phyloP scores from a whole-genome alignment of 257 asterid species.

The Knoxia roxburghii region DNA sequence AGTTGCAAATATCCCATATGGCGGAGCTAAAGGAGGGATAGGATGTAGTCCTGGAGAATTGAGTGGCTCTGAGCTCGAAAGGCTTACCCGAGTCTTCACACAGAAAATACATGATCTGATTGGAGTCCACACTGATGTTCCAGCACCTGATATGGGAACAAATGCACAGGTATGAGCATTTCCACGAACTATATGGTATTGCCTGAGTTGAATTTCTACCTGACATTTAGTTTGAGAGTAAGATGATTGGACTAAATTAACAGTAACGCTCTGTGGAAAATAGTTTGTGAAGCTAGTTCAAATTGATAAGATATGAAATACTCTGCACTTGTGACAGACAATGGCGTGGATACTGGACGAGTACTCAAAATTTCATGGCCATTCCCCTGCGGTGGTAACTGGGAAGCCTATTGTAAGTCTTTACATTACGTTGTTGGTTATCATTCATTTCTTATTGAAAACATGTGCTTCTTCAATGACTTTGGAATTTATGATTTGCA shows the following conservation, averaged over 20 bases:
- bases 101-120: conserved; percentile 59
- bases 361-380: conserved; percentile 62
- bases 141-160: conserved; percentile 78
- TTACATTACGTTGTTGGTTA: not conserved
- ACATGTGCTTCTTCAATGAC: not conserved
- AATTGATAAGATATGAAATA: not conserved
- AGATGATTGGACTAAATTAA: not conserved
- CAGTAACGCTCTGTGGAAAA: not conserved
- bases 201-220: not conserved
- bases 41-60: conserved; percentile 76
- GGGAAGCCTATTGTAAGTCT: conserved; percentile 57
- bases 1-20: conserved; percentile 89
- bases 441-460: too few species aligned
- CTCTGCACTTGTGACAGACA: conserved; percentile 31
- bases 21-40: conserved; percentile 97
- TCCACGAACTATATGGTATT: not conserved
- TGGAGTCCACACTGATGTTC: conserved; percentile 59
- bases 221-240: not conserved
- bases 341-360: conserved; percentile 79
- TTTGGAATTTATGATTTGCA: not conserved
- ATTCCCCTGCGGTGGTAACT: conserved; percentile 66
- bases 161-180: conserved; percentile 33
- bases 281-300: not conserved
- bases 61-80: conserved; percentile 68
- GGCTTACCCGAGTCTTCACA: conserved; percentile 54